A percentile compares a stretch with the other conserved stretches of the same genome.
phyloP scores from a whole-genome alignment of 1,139 yeast genomes.

The Komagataea norvegica region DNA sequence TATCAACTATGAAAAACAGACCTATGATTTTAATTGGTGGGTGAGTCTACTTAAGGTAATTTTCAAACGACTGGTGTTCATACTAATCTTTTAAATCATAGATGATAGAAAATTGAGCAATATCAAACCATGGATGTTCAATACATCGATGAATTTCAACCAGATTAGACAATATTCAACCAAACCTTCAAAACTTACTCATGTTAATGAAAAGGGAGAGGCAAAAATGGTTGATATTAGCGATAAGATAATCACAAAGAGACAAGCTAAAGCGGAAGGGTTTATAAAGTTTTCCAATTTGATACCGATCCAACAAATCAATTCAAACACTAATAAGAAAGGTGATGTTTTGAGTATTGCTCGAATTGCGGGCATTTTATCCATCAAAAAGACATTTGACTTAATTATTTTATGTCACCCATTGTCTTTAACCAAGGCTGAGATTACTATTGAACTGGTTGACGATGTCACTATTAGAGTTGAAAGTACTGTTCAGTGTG shows the following conservation, averaged over 20 bases:
- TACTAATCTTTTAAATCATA: too few relatives aligned
- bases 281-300: conserved; percentile 34
- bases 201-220: conserved; percentile 38
- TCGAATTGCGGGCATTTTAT: conserved; percentile 47
- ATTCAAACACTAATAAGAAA: conserved; percentile 36
- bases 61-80: too few relatives aligned
- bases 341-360: conserved; percentile 47
- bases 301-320: conserved; percentile 30
- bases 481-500: conserved; percentile 37
- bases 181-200: conserved; percentile 30
- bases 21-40: conserved; percentile 55
- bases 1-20: conserved; percentile 42
- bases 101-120: not conserved
- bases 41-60: too few relatives aligned
- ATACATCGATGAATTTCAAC: not conserved
- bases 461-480: conserved; percentile 24
- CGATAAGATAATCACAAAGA: conserved; percentile 32
- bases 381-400: conserved; percentile 40
- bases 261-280: conserved; percentile 42
- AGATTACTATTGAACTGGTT: conserved; percentile 27
- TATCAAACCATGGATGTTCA: conserved; percentile 1
- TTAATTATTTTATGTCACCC: conserved; percentile 49
- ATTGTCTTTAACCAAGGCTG: conserved; percentile 36
- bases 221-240: conserved; percentile 47
- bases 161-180: conserved; percentile 16